Conservation (phyloP, 2,329 filamentous ascomycete genomes). For the Pestalotiopsis sp. region DNA sequence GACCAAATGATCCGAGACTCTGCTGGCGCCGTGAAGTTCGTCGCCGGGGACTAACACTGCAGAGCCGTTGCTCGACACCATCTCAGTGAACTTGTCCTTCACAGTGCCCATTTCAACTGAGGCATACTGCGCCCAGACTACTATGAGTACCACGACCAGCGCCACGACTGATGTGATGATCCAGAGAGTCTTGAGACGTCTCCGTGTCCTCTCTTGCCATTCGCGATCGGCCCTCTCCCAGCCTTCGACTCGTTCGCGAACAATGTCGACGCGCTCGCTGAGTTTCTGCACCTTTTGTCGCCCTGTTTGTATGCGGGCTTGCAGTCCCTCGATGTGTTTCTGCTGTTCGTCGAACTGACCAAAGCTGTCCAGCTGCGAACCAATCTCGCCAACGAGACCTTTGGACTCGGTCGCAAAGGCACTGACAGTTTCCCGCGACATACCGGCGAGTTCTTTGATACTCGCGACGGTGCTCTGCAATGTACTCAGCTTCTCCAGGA, state of each 20-base stretch:
- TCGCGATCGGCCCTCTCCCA: constrained; percentile 70
- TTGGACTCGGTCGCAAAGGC: constrained; percentile 64
- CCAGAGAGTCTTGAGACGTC: constrained; percentile 66
- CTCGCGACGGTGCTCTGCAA: constrained; percentile 67
- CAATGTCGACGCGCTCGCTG: constrained; percentile 65
- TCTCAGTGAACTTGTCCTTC: constrained; percentile 6
- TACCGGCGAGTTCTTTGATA: constrained; percentile 68
- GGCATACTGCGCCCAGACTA: constrained; percentile 39
- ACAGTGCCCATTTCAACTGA: constrained; percentile 8
- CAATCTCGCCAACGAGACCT: constrained; percentile 63
- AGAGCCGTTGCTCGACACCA: constrained; percentile 20
- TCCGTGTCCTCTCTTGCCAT: constrained; percentile 70
- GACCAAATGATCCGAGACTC: constrained; percentile 24
- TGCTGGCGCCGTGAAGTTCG: constrained; percentile 23
- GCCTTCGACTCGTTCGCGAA: constrained; percentile 65
- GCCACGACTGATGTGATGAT: constrained; percentile 54
- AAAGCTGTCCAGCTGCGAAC: constrained; percentile 61
- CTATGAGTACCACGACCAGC: constrained; percentile 51
- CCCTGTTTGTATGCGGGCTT: constrained; percentile 62
- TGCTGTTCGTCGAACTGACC: constrained; percentile 69
- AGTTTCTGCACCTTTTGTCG: constrained; percentile 63
- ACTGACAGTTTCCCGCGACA: constrained; percentile 60
- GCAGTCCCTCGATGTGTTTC: constrained; percentile 62
- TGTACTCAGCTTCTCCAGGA: constrained; percentile 68
- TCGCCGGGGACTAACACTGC: constrained; percentile 15